phyloP scores from a whole-genome alignment of 2,329 filamentous ascomycete genomes.

The Lecanicillium sp. region DNA sequence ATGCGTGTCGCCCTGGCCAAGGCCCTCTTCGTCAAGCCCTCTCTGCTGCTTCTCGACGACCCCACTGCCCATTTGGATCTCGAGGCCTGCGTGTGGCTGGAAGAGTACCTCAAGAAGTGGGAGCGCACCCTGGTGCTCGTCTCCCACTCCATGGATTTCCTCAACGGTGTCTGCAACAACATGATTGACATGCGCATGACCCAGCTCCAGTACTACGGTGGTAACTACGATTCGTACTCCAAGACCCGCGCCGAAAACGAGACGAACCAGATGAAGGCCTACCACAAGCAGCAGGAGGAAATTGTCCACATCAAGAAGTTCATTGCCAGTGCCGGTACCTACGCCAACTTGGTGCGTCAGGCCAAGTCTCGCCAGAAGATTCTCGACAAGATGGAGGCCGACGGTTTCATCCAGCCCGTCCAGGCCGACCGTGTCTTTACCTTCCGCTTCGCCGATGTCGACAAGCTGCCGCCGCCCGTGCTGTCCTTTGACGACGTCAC shows the following conservation, averaged over 20 bases:
- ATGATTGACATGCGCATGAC: slow-evolving; percentile 98
- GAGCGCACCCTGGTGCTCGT: slow-evolving; percentile 93
- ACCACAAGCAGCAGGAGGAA: slow-evolving; percentile 98
- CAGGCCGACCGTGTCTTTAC: slow-evolving; percentile 81
- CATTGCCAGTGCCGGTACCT: slow-evolving; percentile 98
- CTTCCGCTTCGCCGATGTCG: slow-evolving; percentile 97
- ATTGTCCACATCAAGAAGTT: slow-evolving; percentile 99
- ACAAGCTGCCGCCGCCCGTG: slow-evolving; percentile 97
- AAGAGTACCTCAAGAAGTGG: slow-evolving; percentile 99
- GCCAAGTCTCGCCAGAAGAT: slow-evolving; percentile 99
- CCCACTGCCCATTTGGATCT: slow-evolving; percentile 98
- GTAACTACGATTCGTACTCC: slow-evolving; percentile 97
- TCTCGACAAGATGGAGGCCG: slow-evolving; percentile 99
- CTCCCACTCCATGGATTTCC: slow-evolving; percentile 97
- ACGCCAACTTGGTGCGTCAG: slow-evolving; percentile 97
- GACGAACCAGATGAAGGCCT: slow-evolving; percentile 97
- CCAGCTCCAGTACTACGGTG: slow-evolving; percentile 93
- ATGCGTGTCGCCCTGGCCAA: slow-evolving; percentile 98
- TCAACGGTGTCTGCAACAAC: slow-evolving; percentile 96
- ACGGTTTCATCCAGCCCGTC: slow-evolving; percentile 95
- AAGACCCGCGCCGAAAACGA: slow-evolving; percentile 95
- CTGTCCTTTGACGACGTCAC: slow-evolving; percentile 95
- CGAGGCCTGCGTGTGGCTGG: slow-evolving; percentile 98
- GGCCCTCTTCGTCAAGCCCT: slow-evolving; percentile 97
- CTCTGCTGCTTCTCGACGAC: slow-evolving; percentile 91